Evolutionary conservation across 345 rosid genomes (phyloP).

Genomic region (Bruguiera gymnorhiza): DNA sequence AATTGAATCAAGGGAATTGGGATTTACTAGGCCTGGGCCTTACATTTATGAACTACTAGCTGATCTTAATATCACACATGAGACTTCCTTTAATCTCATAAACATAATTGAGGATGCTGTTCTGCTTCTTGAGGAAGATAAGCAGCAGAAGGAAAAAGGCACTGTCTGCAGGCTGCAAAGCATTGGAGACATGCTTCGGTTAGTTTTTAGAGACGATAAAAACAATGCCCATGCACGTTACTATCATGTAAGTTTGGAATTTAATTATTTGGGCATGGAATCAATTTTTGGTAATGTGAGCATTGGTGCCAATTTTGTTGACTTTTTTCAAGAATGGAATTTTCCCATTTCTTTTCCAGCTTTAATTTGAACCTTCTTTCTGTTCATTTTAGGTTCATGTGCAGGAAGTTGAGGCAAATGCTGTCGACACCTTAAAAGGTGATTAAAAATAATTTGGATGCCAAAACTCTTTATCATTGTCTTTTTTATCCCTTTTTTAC

Average conservation of each 20-base stretch:
- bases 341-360: slow-evolving; percentile 2
- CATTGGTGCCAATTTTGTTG: slow-evolving; percentile 2
- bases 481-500: no score
- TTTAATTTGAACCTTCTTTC: slow-evolving; percentile 15
- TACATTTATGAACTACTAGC: slow-evolving; percentile 78
- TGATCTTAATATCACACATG: slow-evolving; percentile 73
- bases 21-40: slow-evolving; percentile 90
- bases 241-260: slow-evolving; percentile 69
- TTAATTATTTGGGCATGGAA: slow-evolving; percentile 6
- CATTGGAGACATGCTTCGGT: slow-evolving; percentile 61
- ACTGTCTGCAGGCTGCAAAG: slow-evolving; percentile 70
- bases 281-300: not conserved
- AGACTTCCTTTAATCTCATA: slow-evolving; percentile 71
- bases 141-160: slow-evolving; percentile 44
- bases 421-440: slow-evolving; percentile 66
- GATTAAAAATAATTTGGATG: slow-evolving; percentile 1
- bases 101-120: slow-evolving; percentile 70
- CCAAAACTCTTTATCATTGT: no score
- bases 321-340: not conserved
- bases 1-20: slow-evolving; percentile 68
- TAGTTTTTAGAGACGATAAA: slow-evolving; percentile 70
- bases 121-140: slow-evolving; percentile 71
- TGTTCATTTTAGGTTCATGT: slow-evolving; percentile 72
- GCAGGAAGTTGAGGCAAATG: slow-evolving; percentile 57
- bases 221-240: slow-evolving; percentile 53